Percentiles rank a stretch among this genome's conserved stretches.
Conservation (phyloP, 768 basidiomycete genomes). For the Lactifluus rugatus region DNA sequence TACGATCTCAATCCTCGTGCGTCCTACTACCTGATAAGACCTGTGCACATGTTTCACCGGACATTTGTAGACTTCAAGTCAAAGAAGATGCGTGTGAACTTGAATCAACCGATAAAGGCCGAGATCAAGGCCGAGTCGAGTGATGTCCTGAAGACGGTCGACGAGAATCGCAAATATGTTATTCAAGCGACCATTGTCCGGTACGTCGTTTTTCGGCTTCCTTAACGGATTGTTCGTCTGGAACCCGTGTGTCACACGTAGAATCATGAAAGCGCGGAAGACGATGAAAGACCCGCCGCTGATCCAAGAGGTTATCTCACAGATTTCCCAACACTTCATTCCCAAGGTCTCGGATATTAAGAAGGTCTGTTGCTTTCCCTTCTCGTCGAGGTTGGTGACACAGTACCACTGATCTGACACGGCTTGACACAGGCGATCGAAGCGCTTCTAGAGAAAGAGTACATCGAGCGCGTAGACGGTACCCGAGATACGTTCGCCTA, state of each 20-base stretch:
- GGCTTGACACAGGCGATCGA: constrained; percentile 67
- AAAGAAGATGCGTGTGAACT: constrained; percentile 30
- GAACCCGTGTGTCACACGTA: constrained; percentile 26
- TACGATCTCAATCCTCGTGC: constrained; percentile 85
- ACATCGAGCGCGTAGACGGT: constrained; percentile 88
- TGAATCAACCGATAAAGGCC: constrained; percentile 88
- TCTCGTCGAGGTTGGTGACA: background rate
- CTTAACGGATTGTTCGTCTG: background rate
- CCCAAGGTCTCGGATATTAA: constrained; percentile 97
- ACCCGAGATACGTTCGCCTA: constrained; percentile 85
- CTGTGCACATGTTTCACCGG: background rate
- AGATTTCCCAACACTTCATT: constrained; percentile 78
- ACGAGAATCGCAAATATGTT: constrained; percentile 89
- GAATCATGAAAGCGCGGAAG: constrained; percentile 94
- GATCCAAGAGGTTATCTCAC: constrained; percentile 84
- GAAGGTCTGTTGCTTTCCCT: constrained; percentile 43
- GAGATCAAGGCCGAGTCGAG: constrained; percentile 86
- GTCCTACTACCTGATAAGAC: constrained; percentile 15
- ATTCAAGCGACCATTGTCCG: constrained; percentile 93
- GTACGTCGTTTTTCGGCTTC: constrained; percentile 24
- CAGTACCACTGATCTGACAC: constrained; percentile 6
- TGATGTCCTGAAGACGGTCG: constrained; percentile 35
- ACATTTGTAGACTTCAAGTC: constrained; percentile 64
- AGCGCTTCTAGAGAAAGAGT: constrained; percentile 90
- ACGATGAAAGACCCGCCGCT: constrained; percentile 89